Evolutionary conservation across 2,329 filamentous ascomycete genomes (phyloP).

Genomic region (Fusarium sp.): DNA sequence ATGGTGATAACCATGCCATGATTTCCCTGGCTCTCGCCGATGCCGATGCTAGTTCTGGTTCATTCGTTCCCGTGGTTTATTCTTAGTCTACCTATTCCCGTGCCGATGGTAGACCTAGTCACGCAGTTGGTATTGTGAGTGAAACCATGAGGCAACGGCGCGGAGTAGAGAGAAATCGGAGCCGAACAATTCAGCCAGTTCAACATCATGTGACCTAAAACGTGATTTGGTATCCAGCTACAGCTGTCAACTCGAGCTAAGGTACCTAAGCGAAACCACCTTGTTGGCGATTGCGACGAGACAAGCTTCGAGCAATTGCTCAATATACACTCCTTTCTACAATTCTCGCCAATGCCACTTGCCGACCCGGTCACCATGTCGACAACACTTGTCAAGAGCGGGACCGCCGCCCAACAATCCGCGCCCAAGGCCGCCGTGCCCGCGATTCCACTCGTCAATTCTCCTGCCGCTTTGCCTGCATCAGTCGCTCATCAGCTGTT

Average conservation of each 20-base stretch:
- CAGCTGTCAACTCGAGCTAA: slow-evolving; percentile 29
- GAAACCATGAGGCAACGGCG: background rate
- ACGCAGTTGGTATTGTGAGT: background rate
- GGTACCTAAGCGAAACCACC: slow-evolving; percentile 15
- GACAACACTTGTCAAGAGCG: slow-evolving; percentile 43
- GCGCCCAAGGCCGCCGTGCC: slow-evolving; percentile 44
- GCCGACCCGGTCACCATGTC: slow-evolving; percentile 52
- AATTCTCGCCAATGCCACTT: slow-evolving; percentile 41
- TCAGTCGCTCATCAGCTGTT: slow-evolving; percentile 73
- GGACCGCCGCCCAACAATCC: slow-evolving; percentile 40
- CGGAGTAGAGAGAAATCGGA: slow-evolving; percentile 19
- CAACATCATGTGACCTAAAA: slow-evolving; percentile 29
- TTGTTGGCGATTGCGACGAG: slow-evolving; percentile 20
- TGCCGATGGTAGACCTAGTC: background rate
- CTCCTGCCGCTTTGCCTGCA: slow-evolving; percentile 56
- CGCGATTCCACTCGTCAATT: slow-evolving; percentile 50
- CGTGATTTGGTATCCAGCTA: slow-evolving; percentile 26
- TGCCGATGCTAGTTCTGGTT: slow-evolving; percentile 1
- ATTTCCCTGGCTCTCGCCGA: slow-evolving; percentile 19
- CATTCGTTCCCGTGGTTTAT: background rate
- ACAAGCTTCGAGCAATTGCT: slow-evolving; percentile 31
- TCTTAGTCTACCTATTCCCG: background rate
- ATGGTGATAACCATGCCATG: slow-evolving; percentile 16
- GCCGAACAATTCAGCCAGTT: slow-evolving; percentile 4
- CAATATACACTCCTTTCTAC: slow-evolving; percentile 29